Base-by-base conservation (phyloP, 768 basidiomycete genomes). In the Albatrellus ellisii region DNA sequence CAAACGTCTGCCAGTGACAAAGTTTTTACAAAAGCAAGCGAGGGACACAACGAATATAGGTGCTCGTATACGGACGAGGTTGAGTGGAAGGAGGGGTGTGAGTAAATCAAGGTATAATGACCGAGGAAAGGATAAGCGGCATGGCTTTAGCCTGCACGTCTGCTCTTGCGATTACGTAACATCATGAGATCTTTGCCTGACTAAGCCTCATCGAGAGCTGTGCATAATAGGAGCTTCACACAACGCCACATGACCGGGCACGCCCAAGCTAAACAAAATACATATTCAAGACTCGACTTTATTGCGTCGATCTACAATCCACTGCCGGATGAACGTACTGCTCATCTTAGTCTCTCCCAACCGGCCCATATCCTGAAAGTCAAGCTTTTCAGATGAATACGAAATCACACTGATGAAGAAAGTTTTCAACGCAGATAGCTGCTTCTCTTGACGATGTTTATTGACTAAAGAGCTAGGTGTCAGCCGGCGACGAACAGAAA, bases 321-420 rank as follows among this genome's bases (percentile, higher is more conserved):
- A 94, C 49, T 81, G 69, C 32, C 95, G 69, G 50, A 99, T 94
- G 46, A 72, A 85, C 6, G 91, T 94, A 55, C 90, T 95, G 57
- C 95, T 90, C 73, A 98, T 78, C 68, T 99, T 99, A 22, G 78
- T 72, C 49, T 73, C 68, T 56, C 79, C 81, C 44, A 92, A 59
- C 55, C 70, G 60, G 42, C 77, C 74, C 14, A 73, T 70, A 55
- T 92, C 85, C 17, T 71, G 72, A 37, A 70, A 68, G 37, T 76
- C 77, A 20, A 85, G 59, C 42, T 64, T 73, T 15, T 70, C 61
- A 4, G 67, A 68, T 25, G 70, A 71, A 34, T 79, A 60, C 0
- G 84, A 87, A 45, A 98, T 90, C 49, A 98, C 89, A 56, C 92
- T 86, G 54, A 97, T 94, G 28, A 88, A 66, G 55, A 79, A 86